Evolutionary conservation across 2,329 filamentous ascomycete genomes (phyloP), one percentile per base, ranked within the genome.

Genomic region (Ramichloridium luteum): DNA sequence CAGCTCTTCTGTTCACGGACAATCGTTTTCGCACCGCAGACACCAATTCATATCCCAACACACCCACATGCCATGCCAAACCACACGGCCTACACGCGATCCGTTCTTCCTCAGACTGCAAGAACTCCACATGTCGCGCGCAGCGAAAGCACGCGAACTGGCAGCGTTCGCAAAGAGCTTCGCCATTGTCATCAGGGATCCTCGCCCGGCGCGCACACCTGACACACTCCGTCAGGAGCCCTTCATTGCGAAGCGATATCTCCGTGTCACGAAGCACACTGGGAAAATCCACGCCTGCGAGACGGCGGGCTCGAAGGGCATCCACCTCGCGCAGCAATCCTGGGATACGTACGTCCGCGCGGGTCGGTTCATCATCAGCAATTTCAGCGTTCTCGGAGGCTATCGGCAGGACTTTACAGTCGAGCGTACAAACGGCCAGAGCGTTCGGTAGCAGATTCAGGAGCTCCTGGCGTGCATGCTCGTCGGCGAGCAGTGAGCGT

Each of bases 61-160:
- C 50, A 5, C 57, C 58, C 8, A 53, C 45, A 13, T 55, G 45
- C 60, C 60, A 64, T 2, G 43, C 33, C 2, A 53, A 40, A 5
- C 37, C 39, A 27, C 60, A 64, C 0, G 28, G 11, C 3, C 22
- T 10, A 38, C 60, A 63, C 6, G 28, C 30, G 1, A 61, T 32
- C 2, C 4, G n/a, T n/a, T n/a, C n/a, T n/a, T 38, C 0, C 40
- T 41, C 1, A 41, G 30, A 5, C 37, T 33, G 2, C 43, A 28
- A 1, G 37, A 37, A 3, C 59, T 28, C 2, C 5, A 43, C 50
- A 11, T 30, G 3, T 23, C 35, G 26, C 1, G 51, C 53, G 31
- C 62, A 65, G 1, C 60, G 48, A 32, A 64, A 57, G 38, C 62
- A 65, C 1, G 49, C 38, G 35, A 64, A 64, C 3, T 43, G 45